These are phyloP conservation scores for Ustilago shanxiensis DNA, from an alignment of 1,284 basidiomycete genomes.

Conservation along the genomic window DNA sequence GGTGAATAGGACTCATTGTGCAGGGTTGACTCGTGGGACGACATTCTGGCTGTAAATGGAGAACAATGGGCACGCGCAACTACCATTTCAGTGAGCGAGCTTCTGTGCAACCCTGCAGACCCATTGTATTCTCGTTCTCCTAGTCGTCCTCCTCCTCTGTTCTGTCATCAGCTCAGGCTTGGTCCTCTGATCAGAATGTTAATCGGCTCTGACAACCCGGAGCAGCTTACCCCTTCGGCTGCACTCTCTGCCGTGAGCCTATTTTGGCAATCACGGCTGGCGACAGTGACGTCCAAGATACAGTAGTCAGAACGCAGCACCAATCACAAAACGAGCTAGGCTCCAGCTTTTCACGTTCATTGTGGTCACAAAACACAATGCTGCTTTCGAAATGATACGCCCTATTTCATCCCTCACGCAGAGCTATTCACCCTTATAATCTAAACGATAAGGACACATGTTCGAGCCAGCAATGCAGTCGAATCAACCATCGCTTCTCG, in stretches of 20 bases:
- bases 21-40: too few species aligned
- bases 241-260: too few species aligned
- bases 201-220: too few species aligned
- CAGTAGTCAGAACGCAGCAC: background rate
- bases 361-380: too few species aligned
- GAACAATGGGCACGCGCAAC: background rate
- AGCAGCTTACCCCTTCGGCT: too few species aligned
- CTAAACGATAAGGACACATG: too few species aligned
- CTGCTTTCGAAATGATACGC: too few species aligned
- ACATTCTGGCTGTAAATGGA: background rate
- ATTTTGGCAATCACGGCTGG: background rate
- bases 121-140: background rate
- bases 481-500: background rate
- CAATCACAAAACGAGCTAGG: background rate
- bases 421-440: too few species aligned
- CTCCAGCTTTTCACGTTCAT: too few species aligned
- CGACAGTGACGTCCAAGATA: background rate
- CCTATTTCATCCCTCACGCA: too few species aligned
- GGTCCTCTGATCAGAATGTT: background rate
- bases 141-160: too few species aligned
- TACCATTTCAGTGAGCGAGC: background rate
- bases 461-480: background rate
- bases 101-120: background rate
- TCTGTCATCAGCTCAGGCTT: background rate
- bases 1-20: too few species aligned